phyloP scores from a whole-genome alignment of 768 basidiomycete genomes.

The Sutorius australiensis region DNA sequence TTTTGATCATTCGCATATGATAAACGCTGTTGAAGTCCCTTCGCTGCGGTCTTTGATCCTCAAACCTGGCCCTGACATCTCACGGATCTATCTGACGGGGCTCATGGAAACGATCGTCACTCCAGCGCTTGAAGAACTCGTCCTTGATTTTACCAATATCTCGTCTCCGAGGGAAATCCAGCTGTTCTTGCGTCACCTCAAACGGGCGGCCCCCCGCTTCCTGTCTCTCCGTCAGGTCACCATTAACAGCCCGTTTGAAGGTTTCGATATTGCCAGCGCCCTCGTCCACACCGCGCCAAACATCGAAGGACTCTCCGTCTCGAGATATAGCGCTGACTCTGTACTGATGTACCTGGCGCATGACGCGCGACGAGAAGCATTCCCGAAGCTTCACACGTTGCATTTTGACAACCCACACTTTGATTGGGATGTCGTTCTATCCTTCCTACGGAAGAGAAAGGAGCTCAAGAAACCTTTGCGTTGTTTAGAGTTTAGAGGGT shows the following conservation, averaged over 20 bases:
- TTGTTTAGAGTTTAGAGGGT: conserved; percentile 20
- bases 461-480: conserved; percentile 16
- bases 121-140: conserved; percentile 24
- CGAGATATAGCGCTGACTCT: conserved; percentile 23
- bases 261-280: conserved; percentile 20
- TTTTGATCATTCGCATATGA: conserved; percentile 16
- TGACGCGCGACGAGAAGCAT: conserved; percentile 26
- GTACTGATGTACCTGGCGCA: conserved; percentile 24
- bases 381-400: conserved; percentile 17
- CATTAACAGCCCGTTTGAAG: conserved; percentile 24
- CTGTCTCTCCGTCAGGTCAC: conserved; percentile 21
- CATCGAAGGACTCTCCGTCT: conserved; percentile 23
- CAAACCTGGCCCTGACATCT: conserved; percentile 27
- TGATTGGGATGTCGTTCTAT: conserved; percentile 27
- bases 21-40: conserved; percentile 13
- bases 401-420: conserved; percentile 26
- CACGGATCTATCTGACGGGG: conserved; percentile 25
- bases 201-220: conserved; percentile 25
- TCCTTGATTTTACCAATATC: conserved; percentile 24
- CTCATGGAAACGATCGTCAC: conserved; percentile 22
- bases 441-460: conserved; percentile 25
- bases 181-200: conserved; percentile 27
- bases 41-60: conserved; percentile 20
- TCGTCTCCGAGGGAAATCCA: conserved; percentile 27
- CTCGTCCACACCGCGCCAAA: conserved; percentile 26